These are phyloP conservation scores for Magnusiomyces magnusii DNA, from an alignment of 1,139 yeast genomes.

Conservation along the genomic window DNA sequence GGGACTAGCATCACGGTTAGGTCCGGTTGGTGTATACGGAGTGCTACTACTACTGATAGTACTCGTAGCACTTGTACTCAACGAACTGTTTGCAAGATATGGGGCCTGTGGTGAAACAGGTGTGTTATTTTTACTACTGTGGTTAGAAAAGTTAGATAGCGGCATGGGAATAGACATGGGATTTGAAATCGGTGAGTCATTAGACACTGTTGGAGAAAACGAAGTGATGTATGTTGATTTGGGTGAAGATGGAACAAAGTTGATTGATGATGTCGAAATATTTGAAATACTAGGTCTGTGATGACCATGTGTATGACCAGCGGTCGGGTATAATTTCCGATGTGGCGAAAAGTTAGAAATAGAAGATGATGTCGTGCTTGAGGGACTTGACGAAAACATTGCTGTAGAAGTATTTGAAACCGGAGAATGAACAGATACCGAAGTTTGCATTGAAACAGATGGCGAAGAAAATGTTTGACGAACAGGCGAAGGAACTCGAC, in stretches of 20 bases:
- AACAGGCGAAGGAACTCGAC: slow-evolving; percentile 14
- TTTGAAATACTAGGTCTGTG: slow-evolving; percentile 10
- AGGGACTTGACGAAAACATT: slow-evolving; percentile 17
- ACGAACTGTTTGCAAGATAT: background rate
- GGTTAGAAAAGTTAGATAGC: background rate
- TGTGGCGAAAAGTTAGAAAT: slow-evolving; percentile 14
- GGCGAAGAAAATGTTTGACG: slow-evolving; percentile 6
- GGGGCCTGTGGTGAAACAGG: slow-evolving; percentile 13
- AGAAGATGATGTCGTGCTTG: slow-evolving; percentile 13
- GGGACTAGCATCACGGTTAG: slow-evolving; percentile 27
- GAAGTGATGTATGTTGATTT: slow-evolving; percentile 4
- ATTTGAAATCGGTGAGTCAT: slow-evolving; percentile 1
- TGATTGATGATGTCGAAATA: slow-evolving; percentile 15
- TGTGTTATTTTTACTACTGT: background rate
- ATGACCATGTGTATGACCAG: slow-evolving; percentile 3
- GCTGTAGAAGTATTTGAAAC: slow-evolving; percentile 10
- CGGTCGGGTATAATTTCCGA: slow-evolving; percentile 8
- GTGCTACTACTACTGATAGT: background rate
- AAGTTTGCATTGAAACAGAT: slow-evolving; percentile 15
- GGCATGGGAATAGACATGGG: slow-evolving; percentile 1
- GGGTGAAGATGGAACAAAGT: slow-evolving; percentile 6
- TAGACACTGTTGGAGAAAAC: slow-evolving; percentile 10
- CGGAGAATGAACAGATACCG: slow-evolving; percentile 18
- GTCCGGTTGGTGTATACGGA: slow-evolving; percentile 20
- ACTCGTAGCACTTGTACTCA: background rate